Evolutionary conservation across 495 filamentous ascomycete species (phyloP), one percentile per base, ranked within the genome.

Genomic region (Cryomyces minteri): DNA sequence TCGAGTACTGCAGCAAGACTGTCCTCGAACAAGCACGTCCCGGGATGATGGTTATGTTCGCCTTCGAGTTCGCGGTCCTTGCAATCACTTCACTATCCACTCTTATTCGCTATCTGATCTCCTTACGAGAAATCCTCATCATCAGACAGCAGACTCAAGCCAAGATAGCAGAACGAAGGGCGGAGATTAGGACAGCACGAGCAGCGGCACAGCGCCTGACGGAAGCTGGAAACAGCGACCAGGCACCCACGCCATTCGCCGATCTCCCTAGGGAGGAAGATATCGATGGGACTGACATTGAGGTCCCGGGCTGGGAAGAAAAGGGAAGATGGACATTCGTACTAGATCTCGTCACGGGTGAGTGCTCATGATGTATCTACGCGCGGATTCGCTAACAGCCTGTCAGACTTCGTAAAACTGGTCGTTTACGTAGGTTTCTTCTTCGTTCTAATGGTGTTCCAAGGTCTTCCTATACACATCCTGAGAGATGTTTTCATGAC

Each of bases 31-130:
- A 86, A 49, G 83, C 90, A 0, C 76, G 83, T 14, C 87, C 90
- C 0, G 87, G 90, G 44, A 95, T 98, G 84, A 98, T 98, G 92
- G 84, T 98, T 46, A 96, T 96, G 87, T 98, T 98, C 56, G 78
- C 87, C 12, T 96, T 98, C 54, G 90, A 98, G 59, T 98, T 96
- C 53, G 86, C 87, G 9, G 75, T 98, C 47, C 62, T 96, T 47
- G 67, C 76, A 4, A 77, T 92, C 8, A 74, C 77, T 31, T 93
- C 92, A 1, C 64, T 76, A 18, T 88, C 88, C 29, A 94, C 85
- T 6, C 64, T 72, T 12, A 66, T 74, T 43, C 75, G 87, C 43
- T 98, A 96, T 61, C 56, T 70, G 30, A 67, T 98, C 29, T 82
- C 80, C n/a, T 59, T 95, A 42, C 66, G 74, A 4, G 90, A 96